A percentile compares a stretch with the other conserved stretches of the same genome.
Evolutionary conservation across 2,329 filamentous ascomycete species (phyloP).

Genomic region (Hymenoscyphus scutula): DNA sequence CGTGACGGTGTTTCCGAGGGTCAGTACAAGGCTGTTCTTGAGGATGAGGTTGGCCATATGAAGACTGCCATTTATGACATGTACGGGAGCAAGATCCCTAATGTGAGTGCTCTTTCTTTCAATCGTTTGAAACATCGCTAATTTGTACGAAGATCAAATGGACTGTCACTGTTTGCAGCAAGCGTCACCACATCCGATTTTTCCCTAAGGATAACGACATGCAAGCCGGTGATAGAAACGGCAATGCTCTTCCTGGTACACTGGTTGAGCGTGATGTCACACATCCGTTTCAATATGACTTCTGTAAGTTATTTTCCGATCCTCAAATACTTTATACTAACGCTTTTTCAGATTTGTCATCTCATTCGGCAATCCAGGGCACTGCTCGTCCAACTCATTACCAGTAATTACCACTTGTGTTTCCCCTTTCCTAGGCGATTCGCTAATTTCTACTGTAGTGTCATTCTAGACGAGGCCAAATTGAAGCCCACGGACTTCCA

Average conservation of each 20-base stretch:
- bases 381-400: conserved; percentile 93
- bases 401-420: conserved; percentile 42
- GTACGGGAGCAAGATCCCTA: conserved; percentile 29
- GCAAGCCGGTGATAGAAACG: conserved; percentile 64
- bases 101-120: conserved; percentile 18
- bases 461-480: conserved; percentile 77
- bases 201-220: conserved; percentile 65
- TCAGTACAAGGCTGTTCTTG: conserved; percentile 76
- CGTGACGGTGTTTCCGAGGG: conserved; percentile 90
- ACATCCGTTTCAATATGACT: conserved; percentile 87
- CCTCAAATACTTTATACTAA: background rate
- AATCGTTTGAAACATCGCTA: background rate
- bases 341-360: conserved; percentile 40
- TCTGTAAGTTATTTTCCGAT: conserved; percentile 48
- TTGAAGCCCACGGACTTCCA: conserved; percentile 69
- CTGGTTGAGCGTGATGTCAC: conserved; percentile 88
- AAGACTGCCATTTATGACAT: conserved; percentile 53
- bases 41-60: conserved; percentile 73
- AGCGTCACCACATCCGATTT: conserved; percentile 91
- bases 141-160: conserved; percentile 51
- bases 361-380: conserved; percentile 83
- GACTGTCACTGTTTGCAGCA: conserved; percentile 84
- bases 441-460: conserved; percentile 32
- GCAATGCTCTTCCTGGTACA: conserved; percentile 81
- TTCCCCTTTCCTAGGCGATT: background rate